Base-by-base conservation (phyloP, 176 grass and related monocot species). In the Bonia amplexicaulis region DNA sequence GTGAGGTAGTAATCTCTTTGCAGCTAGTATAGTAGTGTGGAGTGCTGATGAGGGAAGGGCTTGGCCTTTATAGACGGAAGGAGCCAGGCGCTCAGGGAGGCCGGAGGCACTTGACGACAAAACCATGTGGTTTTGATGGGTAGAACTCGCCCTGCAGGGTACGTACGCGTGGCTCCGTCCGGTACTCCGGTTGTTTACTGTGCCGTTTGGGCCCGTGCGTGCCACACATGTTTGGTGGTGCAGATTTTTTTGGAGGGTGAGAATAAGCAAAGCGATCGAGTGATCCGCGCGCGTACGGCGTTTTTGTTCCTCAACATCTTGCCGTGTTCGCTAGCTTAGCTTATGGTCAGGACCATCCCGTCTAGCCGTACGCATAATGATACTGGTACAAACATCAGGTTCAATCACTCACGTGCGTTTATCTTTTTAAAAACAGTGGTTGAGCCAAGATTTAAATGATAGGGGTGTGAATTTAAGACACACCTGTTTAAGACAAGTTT, bases 41-140 rank as follows among this genome's bases (percentile, higher is more conserved):
- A 79, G 31, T 73, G 68, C 44, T 80, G 15, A 16, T 41, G 76
- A 66, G 12, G 0, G 59, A 58, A 12, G 58, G 54, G 55, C 46
- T 22, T 23, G 68, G 26, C 3, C 41, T 76, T 75, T 87, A 82
- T 87, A 87, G 78, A 62, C 33, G 19, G 19, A 40, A 72, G 66
- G 13, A 37, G 48, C 63, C 19, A 14, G 27, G 17, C 19, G 49
- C 25, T 12, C 9, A 75, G 73, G 23, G n/a, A 23, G 22, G 17
- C 5, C 37, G 1, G 35, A 37, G 19, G 20, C 20, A 41, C 71
- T 53, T 35, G 3, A 22, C 61, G 9, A 10, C 29, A n/a, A 14
- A 53, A 40, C 72, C 33, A 54, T 49, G 54, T 61, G 40, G 48
- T 67, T 54, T 77, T 76, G 73, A 55, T n/a, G 71, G 20, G 25